phyloP scores from a whole-genome alignment of 768 basidiomycete genomes.

The Chalciporus piperatus region DNA sequence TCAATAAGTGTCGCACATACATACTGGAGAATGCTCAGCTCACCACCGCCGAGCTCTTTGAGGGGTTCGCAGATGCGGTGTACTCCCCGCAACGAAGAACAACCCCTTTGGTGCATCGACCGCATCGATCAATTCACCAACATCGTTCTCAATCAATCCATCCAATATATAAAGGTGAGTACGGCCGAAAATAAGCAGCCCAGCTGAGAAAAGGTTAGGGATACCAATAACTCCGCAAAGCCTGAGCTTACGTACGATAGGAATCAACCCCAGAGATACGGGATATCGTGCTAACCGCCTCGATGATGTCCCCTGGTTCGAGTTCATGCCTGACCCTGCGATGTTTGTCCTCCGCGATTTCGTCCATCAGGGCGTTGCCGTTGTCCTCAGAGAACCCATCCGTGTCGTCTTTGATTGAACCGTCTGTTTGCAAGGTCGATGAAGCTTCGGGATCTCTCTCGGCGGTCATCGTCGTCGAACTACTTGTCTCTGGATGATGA shows the following conservation, averaged over 20 bases:
- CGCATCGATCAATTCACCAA: slow-evolving; percentile 86
- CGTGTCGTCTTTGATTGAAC: slow-evolving; percentile 13
- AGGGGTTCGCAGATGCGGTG: slow-evolving; percentile 74
- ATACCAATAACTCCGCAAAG: not conserved
- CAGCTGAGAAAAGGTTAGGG: slow-evolving; percentile 43
- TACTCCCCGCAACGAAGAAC: slow-evolving; percentile 82
- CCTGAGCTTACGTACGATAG: slow-evolving; percentile 57
- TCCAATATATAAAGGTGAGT: slow-evolving; percentile 89
- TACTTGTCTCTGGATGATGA: slow-evolving; percentile 1
- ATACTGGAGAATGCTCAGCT: slow-evolving; percentile 15
- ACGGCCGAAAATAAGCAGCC: slow-evolving; percentile 82
- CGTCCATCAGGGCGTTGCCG: slow-evolving; percentile 58
- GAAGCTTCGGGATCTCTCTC: slow-evolving; percentile 43
- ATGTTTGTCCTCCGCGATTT: slow-evolving; percentile 85
- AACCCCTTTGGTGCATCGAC: slow-evolving; percentile 79
- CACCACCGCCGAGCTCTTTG: slow-evolving; percentile 84
- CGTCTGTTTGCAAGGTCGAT: slow-evolving; percentile 38
- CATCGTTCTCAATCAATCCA: slow-evolving; percentile 81
- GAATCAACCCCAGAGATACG: slow-evolving; percentile 90
- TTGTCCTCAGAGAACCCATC: slow-evolving; percentile 16
- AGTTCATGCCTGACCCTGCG: slow-evolving; percentile 82
- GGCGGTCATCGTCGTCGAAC: slow-evolving; percentile 34
- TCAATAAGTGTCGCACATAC: slow-evolving; percentile 2
- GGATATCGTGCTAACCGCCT: slow-evolving; percentile 82
- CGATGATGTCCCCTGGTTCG: slow-evolving; percentile 87